Evolutionary conservation across 2,329 filamentous ascomycete genomes (phyloP).

Genomic region (Aotearoamyces nothofagi): DNA sequence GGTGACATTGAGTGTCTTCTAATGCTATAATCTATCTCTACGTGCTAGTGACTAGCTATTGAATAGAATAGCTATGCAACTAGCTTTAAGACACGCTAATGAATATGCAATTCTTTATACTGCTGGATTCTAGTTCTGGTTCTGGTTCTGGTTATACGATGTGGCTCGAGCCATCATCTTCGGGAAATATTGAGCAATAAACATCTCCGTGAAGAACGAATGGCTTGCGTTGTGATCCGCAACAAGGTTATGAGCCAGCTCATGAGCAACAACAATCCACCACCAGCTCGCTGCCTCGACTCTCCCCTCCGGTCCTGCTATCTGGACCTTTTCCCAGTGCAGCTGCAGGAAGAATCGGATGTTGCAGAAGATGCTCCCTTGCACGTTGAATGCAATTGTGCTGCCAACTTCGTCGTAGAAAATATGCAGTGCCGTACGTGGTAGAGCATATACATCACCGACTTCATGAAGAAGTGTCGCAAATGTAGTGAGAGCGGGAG

Average conservation of each 20-base stretch:
- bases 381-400: constrained; percentile 85
- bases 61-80: too few species aligned
- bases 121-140: too few species aligned
- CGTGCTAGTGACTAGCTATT: too few species aligned
- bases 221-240: constrained; percentile 62
- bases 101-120: too few species aligned
- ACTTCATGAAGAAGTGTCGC: constrained; percentile 54
- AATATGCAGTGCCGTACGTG: constrained; percentile 58
- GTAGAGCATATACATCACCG: constrained; percentile 57
- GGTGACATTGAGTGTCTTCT: too few species aligned
- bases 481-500: constrained; percentile 51
- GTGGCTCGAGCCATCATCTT: constrained; percentile 37
- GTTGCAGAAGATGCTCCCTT: constrained; percentile 87
- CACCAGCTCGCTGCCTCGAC: constrained; percentile 69
- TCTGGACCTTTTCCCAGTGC: constrained; percentile 39
- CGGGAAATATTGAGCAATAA: constrained; percentile 63
- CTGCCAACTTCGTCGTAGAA: constrained; percentile 69
- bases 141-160: constrained; percentile 6
- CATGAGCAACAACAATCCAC: constrained; percentile 93
- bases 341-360: constrained; percentile 73
- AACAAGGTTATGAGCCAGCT: constrained; percentile 89
- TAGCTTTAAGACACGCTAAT: too few species aligned
- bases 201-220: constrained; percentile 73
- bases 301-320: constrained; percentile 27
- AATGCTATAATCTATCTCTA: too few species aligned